Evolutionary conservation across 768 basidiomycete genomes (phyloP), one percentile per base, ranked within the genome.

Genomic region (Amanita pallidorosea): DNA sequence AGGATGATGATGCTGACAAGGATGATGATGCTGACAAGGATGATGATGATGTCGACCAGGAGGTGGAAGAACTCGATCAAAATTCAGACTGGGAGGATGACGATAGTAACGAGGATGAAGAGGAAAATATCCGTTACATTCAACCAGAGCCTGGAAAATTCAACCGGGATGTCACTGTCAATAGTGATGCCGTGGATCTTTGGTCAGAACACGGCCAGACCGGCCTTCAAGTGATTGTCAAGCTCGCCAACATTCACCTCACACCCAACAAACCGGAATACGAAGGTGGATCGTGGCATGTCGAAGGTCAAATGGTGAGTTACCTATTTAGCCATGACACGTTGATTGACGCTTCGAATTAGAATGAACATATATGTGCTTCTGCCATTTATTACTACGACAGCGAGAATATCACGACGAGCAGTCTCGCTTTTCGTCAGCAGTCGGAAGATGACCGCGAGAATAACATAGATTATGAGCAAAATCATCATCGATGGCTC

Each of bases 191-290:
- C 6, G 47, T 49, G 20, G 25, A 51, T 27, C 27, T 51, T 33
- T 4, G 23, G 17, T 7, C 17, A 12, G 31, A 51, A 13, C 23
- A 44, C 22, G 41, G 41, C 15, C 12, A 9, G 5, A 34, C 7
- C 6, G 33, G 33, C 5, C 15, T 67, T 9, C 67, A 69, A 47
- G 58, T 65, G 25, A 66, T 69, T 50, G 62, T 69, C 50, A 69
- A 68, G 51, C 58, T 68, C 4, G 67, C 67, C 1, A 66, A 66
- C 52, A 68, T 68, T 64, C 42, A 13, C 33, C 33, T 33, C 11
- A 33, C 33, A 5, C 33, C 33, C 33, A 11, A 33, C 33, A 33
- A 33, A 5, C 31, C 33, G 12, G 33, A 33, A 33, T 33, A 33
- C 33, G 37, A 51, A 1, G 67, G 66, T 11, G 65, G 66, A 0